Evolutionary conservation across 2,329 filamentous ascomycete genomes (phyloP), one percentile per base, ranked within the genome.

Genomic region (Penicillium sp.): DNA sequence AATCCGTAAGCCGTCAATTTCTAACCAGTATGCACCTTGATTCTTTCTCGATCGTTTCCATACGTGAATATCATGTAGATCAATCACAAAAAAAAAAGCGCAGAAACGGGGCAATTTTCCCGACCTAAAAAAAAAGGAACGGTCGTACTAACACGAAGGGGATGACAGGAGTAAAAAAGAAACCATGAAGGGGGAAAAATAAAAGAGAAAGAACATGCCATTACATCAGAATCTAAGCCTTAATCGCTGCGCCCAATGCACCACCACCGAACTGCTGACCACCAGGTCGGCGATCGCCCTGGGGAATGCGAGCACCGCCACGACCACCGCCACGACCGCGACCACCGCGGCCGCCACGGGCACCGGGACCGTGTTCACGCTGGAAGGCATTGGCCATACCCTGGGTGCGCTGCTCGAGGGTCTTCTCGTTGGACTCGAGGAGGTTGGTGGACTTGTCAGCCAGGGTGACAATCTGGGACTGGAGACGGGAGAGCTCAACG

Each of bases 361-460:
- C 79, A 61, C 85, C 89, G 62, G 88, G 84, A 55, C 89, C 90
- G 63, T 90, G 89, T 80, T 96, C 91, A 74, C 93, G 82, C 82
- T 97, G 92, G 78, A 97, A 97, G 29, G 92, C 93, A 71, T 96
- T 96, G 57, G 90, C 87, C 66, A 92, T 96, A 67, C 94, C 94
- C 76, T 97, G 92, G 66, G 95, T 97, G 73, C 94, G 87, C 76
- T 97, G 92, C 82, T 99, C 94, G 66, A 99, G 84, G 24, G 93
- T 96, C 75, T 95, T 88, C 82, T 99, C 94, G 80, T 99, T 99
- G 67, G 88, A 88, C 83, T 99, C 95, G 72, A 97, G 96, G 58
- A 99, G 88, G 51, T 88, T 86, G 73, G 92, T 96, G 56, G 94
- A 93, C 84, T 97, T 99, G 81, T 99, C 94, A 57, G 90, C 91